Conservation (phyloP, 2,329 filamentous ascomycete species). For the Fusarium pseudonygamai region DNA sequence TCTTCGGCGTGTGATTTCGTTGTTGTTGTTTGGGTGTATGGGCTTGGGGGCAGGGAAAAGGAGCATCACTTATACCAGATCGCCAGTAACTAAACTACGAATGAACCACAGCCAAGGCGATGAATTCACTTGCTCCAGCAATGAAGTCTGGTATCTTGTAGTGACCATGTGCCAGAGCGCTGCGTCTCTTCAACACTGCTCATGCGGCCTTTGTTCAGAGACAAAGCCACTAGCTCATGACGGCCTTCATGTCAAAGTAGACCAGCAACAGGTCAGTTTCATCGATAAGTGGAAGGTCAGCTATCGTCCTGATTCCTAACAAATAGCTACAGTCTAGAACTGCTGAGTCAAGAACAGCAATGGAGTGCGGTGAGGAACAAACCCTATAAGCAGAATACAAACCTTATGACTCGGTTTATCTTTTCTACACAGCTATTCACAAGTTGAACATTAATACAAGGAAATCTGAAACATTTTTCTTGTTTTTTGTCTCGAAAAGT, state of each 20-base stretch:
- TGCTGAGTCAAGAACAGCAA: too few species aligned
- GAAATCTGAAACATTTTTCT: not conserved
- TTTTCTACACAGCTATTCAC: not conserved
- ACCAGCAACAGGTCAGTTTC: fast-evolving
- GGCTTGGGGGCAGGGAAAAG: fast-evolving
- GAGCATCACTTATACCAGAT: not conserved
- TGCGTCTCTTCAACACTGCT: not conserved
- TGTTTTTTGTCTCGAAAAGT: not conserved
- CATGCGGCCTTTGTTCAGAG: too few species aligned
- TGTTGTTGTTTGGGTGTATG: fast-evolving
- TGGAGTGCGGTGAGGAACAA: too few species aligned
- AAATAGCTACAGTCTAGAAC: too few species aligned
- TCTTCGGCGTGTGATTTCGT: fast-evolving
- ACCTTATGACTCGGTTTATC: too few species aligned
- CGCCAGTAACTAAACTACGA: fast-evolving
- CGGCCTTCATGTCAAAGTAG: fast-evolving
- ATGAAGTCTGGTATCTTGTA: fast-evolving
- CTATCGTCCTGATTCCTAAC: too few species aligned
- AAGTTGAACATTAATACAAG: not conserved
- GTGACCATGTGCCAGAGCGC: not conserved
- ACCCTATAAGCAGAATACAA: too few species aligned
- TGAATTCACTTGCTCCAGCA: fast-evolving
- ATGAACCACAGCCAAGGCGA: fast-evolving
- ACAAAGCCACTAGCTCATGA: too few species aligned
- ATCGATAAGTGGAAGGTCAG: too few species aligned